A percentile compares a stretch with the other conserved stretches of the same genome.
phyloP scores from a whole-genome alignment of 148 eudicot species.

The Chenopodium album region DNA sequence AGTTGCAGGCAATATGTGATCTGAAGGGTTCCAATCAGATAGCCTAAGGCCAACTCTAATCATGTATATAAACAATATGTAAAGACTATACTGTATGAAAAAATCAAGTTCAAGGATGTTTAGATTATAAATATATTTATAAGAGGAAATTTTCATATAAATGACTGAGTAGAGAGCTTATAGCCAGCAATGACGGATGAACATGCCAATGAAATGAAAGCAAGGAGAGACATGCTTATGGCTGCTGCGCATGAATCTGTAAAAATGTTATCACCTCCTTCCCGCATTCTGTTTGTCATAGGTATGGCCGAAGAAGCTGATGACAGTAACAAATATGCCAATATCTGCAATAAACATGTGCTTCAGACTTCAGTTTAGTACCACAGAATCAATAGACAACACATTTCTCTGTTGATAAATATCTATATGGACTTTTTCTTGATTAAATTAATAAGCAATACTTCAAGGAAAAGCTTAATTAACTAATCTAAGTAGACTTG shows the following conservation, averaged over 20 bases:
- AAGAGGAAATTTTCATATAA: constrained; percentile 26
- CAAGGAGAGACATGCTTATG: constrained; percentile 79
- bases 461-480: background rate
- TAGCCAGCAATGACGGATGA: constrained; percentile 73
- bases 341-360: constrained; percentile 43
- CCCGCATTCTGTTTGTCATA: constrained; percentile 66
- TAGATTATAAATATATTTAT: background rate
- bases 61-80: background rate
- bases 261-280: constrained; percentile 61
- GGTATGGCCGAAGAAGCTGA: constrained; percentile 82
- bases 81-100: constrained; percentile 21
- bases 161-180: constrained; percentile 63
- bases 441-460: background rate
- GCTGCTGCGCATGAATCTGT: constrained; percentile 78
- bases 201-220: constrained; percentile 53
- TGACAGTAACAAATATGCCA: constrained; percentile 71
- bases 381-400: background rate
- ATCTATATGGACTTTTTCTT: background rate
- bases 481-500: background rate
- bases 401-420: background rate
- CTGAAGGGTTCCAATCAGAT: background rate
- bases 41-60: background rate
- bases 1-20: background rate
- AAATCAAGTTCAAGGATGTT: constrained; percentile 15
- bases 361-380: background rate